Percentiles rank a stretch among this genome's conserved stretches.
phyloP scores from a whole-genome alignment of 208 protist species.

The Lotmaria passim region DNA sequence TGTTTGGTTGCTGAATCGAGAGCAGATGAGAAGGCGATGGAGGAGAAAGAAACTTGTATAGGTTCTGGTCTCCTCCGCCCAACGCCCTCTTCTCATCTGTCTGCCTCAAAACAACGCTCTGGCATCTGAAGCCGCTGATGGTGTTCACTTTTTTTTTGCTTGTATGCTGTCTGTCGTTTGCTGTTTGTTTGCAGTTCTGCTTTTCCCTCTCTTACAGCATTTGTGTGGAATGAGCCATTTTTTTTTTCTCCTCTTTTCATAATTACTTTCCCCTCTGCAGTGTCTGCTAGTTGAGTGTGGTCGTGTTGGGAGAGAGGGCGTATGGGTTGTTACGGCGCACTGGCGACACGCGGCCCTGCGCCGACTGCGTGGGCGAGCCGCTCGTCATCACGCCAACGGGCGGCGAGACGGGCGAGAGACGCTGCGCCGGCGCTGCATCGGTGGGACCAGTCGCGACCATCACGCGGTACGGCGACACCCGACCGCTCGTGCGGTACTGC shows the following conservation, averaged over 20 bases:
- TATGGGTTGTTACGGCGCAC: slow-evolving; percentile 45
- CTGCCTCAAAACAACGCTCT: too few species aligned
- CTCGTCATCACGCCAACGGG: not conserved
- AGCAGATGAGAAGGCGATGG: not conserved
- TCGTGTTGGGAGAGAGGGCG: slow-evolving; percentile 30
- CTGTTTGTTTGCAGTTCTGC: not conserved
- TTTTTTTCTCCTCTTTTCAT: not conserved
- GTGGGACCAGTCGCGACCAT: slow-evolving; percentile 26
- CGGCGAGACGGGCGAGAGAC: slow-evolving; percentile 30
- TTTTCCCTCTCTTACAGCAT: not conserved
- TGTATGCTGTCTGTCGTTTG: not conserved
- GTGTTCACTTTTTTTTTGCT: too few species aligned
- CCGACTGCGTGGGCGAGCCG: slow-evolving; percentile 22
- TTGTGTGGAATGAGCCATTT: too few species aligned
- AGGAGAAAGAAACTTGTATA: slow-evolving; percentile 4
- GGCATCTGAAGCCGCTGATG: too few species aligned
- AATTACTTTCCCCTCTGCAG: not conserved
- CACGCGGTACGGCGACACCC: slow-evolving; percentile 32
- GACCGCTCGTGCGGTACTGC: slow-evolving; percentile 37
- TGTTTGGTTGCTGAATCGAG: too few species aligned
- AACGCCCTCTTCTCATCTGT: not conserved
- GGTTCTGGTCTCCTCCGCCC: not conserved
- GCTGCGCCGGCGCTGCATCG: slow-evolving; percentile 20
- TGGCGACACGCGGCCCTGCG: slow-evolving; percentile 31
- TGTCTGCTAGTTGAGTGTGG: slow-evolving; percentile 16